These are phyloP conservation scores for Ustilago xerochloae DNA, from an alignment of 1,284 basidiomycete species.

Conservation along the genomic window DNA sequence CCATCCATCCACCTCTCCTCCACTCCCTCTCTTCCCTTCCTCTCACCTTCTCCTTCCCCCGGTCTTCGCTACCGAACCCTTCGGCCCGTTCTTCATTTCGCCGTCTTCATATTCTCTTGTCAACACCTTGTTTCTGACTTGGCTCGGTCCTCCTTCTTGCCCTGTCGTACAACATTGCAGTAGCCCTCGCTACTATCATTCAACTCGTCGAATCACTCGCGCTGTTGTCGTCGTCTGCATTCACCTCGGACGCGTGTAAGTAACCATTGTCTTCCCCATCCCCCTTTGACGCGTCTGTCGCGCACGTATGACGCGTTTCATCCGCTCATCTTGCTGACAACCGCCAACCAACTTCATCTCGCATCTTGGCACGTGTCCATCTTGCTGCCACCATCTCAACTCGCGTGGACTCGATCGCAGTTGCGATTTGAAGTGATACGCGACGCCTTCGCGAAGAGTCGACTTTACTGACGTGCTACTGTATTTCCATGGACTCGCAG, in stretches of 20 bases:
- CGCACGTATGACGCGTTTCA: slow-evolving; percentile 18
- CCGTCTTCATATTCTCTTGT: slow-evolving; percentile 11
- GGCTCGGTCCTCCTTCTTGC: slow-evolving; percentile 7
- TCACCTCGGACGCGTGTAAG: slow-evolving; percentile 49
- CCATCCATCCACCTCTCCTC: slow-evolving; percentile 38
- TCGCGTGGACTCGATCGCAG: slow-evolving; percentile 15
- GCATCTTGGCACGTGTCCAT: slow-evolving; percentile 2
- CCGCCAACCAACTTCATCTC: slow-evolving; percentile 15
- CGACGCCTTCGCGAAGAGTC: slow-evolving; percentile 37
- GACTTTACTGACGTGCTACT: slow-evolving; percentile 33
- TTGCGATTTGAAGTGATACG: slow-evolving; percentile 37
- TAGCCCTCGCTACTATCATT: slow-evolving; percentile 7
- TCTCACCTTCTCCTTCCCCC: no score
- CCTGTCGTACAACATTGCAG: slow-evolving; percentile 10
- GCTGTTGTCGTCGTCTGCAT: slow-evolving; percentile 33
- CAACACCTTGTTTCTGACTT: slow-evolving; percentile 27
- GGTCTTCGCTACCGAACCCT: slow-evolving; percentile 7
- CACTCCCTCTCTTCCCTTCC: slow-evolving; percentile 29
- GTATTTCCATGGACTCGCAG: slow-evolving; percentile 50
- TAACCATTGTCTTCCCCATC: no score
- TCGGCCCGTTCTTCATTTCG: not conserved
- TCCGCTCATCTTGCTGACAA: slow-evolving; percentile 32
- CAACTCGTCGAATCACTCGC: slow-evolving; percentile 19
- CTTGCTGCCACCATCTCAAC: not conserved
- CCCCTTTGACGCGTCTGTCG: slow-evolving; percentile 22